phyloP scores from a whole-genome alignment of 352 stramenopile genomes.

The Pythium dissimile region DNA sequence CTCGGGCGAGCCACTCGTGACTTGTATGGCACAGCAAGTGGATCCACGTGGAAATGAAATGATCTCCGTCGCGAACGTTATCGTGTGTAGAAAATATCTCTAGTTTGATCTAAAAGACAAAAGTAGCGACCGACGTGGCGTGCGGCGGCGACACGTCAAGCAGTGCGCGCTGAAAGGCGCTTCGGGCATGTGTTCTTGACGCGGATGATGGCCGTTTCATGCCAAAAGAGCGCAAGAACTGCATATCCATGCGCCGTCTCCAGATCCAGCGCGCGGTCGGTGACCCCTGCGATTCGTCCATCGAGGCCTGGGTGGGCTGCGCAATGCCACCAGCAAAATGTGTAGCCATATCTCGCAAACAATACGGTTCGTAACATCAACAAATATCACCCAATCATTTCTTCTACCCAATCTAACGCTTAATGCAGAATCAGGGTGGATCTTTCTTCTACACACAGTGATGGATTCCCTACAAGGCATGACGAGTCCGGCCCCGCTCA shows the following conservation, averaged over 20 bases:
- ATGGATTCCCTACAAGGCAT: no score
- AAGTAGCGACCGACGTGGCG: not conserved
- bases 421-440: not conserved
- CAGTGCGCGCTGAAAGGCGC: not conserved
- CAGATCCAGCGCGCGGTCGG: slow-evolving; percentile 14
- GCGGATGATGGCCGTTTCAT: slow-evolving; percentile 12
- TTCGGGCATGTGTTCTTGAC: slow-evolving; percentile 8
- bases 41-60: not conserved
- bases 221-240: not conserved
- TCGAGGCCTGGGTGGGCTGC: slow-evolving; percentile 20
- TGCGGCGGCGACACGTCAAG: slow-evolving; percentile 17
- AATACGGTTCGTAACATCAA: not conserved
- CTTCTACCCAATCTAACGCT: no score
- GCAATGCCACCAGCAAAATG: not conserved
- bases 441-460: not conserved
- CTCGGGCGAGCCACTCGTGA: not conserved
- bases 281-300: slow-evolving; percentile 3
- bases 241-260: slow-evolving; percentile 6
- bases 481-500: not conserved
- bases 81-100: not conserved
- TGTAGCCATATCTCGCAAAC: not conserved
- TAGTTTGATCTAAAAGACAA: not conserved
- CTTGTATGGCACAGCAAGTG: not conserved
- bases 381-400: not conserved
- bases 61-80: not conserved